A percentile compares a stretch with the other conserved stretches of the same genome.
phyloP scores from a whole-genome alignment of 176 grass and related monocot species.

The Neostapfia colusana region DNA sequence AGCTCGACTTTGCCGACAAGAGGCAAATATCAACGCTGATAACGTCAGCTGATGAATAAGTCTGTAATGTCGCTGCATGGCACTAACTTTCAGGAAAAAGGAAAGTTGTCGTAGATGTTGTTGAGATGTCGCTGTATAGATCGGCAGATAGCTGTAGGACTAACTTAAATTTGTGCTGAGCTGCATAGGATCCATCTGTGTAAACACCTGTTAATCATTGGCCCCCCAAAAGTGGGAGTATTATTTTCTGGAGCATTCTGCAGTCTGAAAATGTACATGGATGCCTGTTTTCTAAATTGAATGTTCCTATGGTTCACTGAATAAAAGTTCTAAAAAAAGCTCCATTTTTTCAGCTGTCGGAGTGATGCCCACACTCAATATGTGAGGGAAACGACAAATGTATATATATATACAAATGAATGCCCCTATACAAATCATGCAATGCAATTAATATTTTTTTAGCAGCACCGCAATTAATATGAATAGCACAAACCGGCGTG shows the following conservation, averaged over 20 bases:
- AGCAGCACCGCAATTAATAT: slow-evolving; percentile 40
- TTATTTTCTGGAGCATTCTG: slow-evolving; percentile 5
- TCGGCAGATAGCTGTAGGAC: slow-evolving; percentile 41
- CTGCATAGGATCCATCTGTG: slow-evolving; percentile 8
- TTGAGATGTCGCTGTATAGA: slow-evolving; percentile 39
- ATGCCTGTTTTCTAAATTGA: neutral
- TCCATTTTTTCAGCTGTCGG: neutral
- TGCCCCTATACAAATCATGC: neutral
- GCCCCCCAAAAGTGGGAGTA: neutral
- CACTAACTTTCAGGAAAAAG: slow-evolving; percentile 40
- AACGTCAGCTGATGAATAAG: slow-evolving; percentile 52
- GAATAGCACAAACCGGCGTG: slow-evolving; percentile 1
- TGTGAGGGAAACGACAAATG: too few species aligned
- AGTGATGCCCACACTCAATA: neutral
- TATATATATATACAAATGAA: too few species aligned
- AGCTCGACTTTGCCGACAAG: slow-evolving; percentile 51
- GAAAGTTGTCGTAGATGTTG: slow-evolving; percentile 10
- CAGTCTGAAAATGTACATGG: neutral
- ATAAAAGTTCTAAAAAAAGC: neutral
- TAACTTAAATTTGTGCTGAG: slow-evolving; percentile 28
- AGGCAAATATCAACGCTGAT: slow-evolving; percentile 47
- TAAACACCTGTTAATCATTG: neutral
- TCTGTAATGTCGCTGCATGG: slow-evolving; percentile 23
- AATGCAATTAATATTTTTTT: too few species aligned
- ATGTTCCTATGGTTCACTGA: neutral